phyloP scores from a whole-genome alignment of 202 grass and related monocot genomes.

The Eragrostis tef region DNA sequence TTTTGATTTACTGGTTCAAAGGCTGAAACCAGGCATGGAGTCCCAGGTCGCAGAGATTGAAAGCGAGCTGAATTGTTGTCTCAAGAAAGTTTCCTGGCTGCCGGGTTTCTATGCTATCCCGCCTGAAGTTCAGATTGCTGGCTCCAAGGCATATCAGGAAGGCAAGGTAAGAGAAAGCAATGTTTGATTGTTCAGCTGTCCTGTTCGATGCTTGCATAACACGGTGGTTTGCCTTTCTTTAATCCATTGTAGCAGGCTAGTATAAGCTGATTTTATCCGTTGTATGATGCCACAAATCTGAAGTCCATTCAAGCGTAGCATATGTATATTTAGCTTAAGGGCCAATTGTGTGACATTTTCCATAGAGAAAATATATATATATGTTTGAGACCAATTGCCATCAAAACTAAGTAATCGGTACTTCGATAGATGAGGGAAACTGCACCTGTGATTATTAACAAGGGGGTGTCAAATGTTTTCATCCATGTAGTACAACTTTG shows the following conservation, averaged over 20 bases:
- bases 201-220: slow-evolving; percentile 14
- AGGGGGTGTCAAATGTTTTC: too few species aligned
- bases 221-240: not conserved
- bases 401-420: slow-evolving; percentile 5
- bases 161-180: slow-evolving; percentile 67
- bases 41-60: slow-evolving; percentile 57
- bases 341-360: not conserved
- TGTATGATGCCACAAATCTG: not conserved
- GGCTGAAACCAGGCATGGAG: slow-evolving; percentile 81
- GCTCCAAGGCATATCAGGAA: slow-evolving; percentile 71
- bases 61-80: slow-evolving; percentile 70
- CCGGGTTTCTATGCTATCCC: slow-evolving; percentile 80
- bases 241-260: not conserved
- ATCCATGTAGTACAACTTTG: too few species aligned
- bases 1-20: slow-evolving; percentile 46
- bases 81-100: slow-evolving; percentile 74
- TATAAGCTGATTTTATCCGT: not conserved
- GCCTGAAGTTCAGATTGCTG: slow-evolving; percentile 78
- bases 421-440: not conserved
- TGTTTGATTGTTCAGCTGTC: not conserved
- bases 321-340: not conserved
- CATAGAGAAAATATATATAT: not conserved
- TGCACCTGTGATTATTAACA: not conserved
- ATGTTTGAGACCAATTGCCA: not conserved
- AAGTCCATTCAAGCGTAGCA: not conserved